A percentile compares a stretch with the other conserved stretches of the same genome.
Evolutionary conservation across 495 filamentous ascomycete genomes (phyloP).

Genomic region (Penicillium tannophilum): DNA sequence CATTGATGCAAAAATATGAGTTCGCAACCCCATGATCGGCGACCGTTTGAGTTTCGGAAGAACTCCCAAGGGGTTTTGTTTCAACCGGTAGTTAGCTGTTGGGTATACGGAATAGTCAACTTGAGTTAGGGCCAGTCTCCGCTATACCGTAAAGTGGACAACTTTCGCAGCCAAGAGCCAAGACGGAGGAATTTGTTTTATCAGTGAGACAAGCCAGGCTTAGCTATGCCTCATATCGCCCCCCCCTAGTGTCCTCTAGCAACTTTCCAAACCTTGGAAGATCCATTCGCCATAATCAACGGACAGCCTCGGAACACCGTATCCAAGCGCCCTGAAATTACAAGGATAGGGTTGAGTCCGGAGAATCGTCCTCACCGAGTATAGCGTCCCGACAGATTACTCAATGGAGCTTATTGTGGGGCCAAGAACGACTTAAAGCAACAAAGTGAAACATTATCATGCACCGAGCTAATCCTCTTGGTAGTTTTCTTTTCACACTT

Average conservation of each 20-base stretch:
- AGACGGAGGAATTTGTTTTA: constrained; percentile 18
- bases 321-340: not conserved
- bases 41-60: constrained; percentile 8
- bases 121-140: no score
- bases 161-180: constrained; percentile 5
- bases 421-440: constrained; percentile 4
- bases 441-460: constrained; percentile 26
- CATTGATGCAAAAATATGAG: constrained; percentile 14
- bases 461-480: constrained; percentile 15
- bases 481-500: not conserved
- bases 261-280: not conserved
- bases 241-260: no score
- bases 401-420: constrained; percentile 22
- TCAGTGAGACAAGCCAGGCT: not conserved
- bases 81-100: no score
- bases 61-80: not conserved
- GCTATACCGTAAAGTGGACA: not conserved
- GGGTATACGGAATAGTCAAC: no score
- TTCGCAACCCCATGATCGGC: constrained; percentile 4
- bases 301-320: not conserved
- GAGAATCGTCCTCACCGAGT: constrained; percentile 15
- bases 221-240: not conserved
- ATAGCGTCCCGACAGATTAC: constrained; percentile 12
- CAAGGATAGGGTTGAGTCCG: not conserved
- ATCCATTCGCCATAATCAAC: not conserved